phyloP scores from a whole-genome alignment of 306 rosid genomes.

The Pyrus pyrifolia region DNA sequence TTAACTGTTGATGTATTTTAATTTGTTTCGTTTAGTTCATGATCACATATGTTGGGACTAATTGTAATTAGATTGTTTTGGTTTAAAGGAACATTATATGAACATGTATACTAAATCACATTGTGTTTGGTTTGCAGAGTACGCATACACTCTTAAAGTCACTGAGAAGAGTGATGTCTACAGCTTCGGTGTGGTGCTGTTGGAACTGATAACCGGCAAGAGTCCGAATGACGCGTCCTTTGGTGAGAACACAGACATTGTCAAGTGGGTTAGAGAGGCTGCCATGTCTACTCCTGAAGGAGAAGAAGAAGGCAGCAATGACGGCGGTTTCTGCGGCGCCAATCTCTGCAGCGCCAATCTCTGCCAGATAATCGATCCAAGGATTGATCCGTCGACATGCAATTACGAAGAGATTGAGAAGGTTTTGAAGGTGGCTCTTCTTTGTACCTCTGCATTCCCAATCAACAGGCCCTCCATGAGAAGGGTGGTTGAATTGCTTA shows the following conservation, averaged over 20 bases:
- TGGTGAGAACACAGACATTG: constrained; percentile 65
- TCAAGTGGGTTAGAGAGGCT: constrained; percentile 63
- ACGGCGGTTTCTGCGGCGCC: neutral
- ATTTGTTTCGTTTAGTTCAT: neutral
- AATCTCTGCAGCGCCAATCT: constrained; percentile 10
- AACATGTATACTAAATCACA: neutral
- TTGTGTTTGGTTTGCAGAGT: constrained; percentile 11
- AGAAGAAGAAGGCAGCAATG: neutral
- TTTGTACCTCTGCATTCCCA: constrained; percentile 63
- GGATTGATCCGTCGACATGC: constrained; percentile 32
- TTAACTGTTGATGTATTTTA: neutral
- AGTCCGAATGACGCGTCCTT: constrained; percentile 66
- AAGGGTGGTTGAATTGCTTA: constrained; percentile 65
- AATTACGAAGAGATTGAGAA: constrained; percentile 47
- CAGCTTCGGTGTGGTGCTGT: constrained; percentile 71
- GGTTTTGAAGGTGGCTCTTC: constrained; percentile 60
- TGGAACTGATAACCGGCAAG: constrained; percentile 69
- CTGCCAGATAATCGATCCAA: constrained; percentile 45
- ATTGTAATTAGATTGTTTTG: neutral
- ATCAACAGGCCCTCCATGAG: constrained; percentile 74
- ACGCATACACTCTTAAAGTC: constrained; percentile 58
- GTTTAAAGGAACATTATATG: neutral
- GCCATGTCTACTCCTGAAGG: constrained; percentile 18
- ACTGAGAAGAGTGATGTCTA: constrained; percentile 81
- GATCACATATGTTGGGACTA: neutral